Conservation (phyloP, 2,329 filamentous ascomycete species). For the Claviceps sp. region DNA sequence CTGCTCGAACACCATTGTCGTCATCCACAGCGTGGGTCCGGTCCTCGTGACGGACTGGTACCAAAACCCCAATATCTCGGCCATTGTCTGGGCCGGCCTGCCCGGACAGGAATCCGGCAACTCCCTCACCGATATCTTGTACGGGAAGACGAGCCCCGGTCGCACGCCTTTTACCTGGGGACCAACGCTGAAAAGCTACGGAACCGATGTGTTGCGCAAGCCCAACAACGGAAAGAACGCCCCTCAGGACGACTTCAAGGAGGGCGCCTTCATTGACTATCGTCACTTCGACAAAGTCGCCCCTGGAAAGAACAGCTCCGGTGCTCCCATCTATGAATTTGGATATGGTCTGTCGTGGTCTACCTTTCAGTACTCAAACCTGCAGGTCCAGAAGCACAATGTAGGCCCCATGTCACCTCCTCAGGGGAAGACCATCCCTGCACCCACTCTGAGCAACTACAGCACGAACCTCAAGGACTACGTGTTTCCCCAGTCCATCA, state of each 20-base stretch:
- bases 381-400: conserved; percentile 40
- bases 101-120: conserved; percentile 79
- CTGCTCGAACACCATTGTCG: conserved; percentile 82
- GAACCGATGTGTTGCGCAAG: conserved; percentile 50
- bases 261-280: conserved; percentile 68
- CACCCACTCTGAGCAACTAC: conserved; percentile 50
- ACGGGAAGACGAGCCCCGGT: conserved; percentile 66
- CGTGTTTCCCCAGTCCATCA: conserved; percentile 48
- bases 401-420: conserved; percentile 43
- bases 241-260: conserved; percentile 61
- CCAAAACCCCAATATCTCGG: conserved; percentile 64
- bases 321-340: conserved; percentile 64
- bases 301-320: conserved; percentile 16
- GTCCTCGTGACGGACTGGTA: conserved; percentile 66
- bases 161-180: conserved; percentile 76
- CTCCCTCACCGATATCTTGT: conserved; percentile 68
- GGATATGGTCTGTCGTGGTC: conserved; percentile 73
- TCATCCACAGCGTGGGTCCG: conserved; percentile 76
- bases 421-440: conserved; percentile 45
- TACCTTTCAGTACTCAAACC: conserved; percentile 60
- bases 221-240: conserved; percentile 53
- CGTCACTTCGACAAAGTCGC: conserved; percentile 51
- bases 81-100: conserved; percentile 69
- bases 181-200: conserved; percentile 51
- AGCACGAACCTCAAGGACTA: conserved; percentile 53